Conservation (phyloP, 768 basidiomycete species). For the Cystofilobasidium macerans region DNA sequence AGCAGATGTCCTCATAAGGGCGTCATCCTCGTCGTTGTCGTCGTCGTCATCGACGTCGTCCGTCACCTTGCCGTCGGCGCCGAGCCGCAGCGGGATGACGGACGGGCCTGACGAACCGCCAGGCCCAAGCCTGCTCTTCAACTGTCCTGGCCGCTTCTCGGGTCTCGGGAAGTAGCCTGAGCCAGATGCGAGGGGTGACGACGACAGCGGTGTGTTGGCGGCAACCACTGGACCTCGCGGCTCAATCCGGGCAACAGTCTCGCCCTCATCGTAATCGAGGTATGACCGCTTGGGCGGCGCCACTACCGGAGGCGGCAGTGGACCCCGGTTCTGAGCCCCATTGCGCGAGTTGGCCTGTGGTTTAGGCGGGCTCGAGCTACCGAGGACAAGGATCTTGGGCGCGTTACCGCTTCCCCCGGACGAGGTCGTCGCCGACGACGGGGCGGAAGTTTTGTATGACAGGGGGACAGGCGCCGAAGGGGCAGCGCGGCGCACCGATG, state of each 20-base stretch:
- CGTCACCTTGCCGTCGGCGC: neutral
- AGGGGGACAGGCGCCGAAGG: neutral
- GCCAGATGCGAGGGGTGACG: neutral
- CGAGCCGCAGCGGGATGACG: slow-evolving; percentile 4
- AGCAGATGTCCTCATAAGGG: too few species aligned
- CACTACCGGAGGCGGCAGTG: neutral
- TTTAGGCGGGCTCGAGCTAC: slow-evolving; percentile 1
- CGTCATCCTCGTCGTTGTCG: too few species aligned
- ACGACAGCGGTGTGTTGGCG: neutral
- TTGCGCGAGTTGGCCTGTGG: neutral
- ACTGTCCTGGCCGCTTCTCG: slow-evolving; percentile 1
- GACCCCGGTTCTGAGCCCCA: neutral
- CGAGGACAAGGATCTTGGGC: slow-evolving; percentile 12
- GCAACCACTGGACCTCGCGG: neutral
- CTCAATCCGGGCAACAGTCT: slow-evolving; percentile 3
- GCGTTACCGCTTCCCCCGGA: too few species aligned
- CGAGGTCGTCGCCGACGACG: neutral
- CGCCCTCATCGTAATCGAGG: slow-evolving; percentile 14
- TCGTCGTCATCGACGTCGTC: neutral
- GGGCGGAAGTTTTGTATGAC: neutral
- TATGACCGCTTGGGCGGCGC: slow-evolving; percentile 3
- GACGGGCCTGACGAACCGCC: neutral
- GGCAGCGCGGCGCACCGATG: neutral
- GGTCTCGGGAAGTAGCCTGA: slow-evolving; percentile 4
- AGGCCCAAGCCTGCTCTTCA: neutral